Percentiles rank a stretch among this genome's conserved stretches.
phyloP scores from a whole-genome alignment of 106 monocot species.

The Allium cepa region DNA sequence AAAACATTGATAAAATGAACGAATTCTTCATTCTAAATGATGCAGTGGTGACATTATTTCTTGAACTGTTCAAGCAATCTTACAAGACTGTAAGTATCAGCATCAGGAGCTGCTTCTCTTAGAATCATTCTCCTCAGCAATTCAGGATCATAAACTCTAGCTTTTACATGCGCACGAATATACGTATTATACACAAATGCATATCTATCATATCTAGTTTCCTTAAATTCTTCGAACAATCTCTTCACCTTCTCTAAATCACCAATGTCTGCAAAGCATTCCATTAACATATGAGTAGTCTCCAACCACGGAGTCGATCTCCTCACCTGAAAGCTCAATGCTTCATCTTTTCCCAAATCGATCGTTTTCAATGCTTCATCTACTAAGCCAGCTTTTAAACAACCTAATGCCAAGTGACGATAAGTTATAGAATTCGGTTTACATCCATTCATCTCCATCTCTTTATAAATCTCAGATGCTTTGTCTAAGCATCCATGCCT shows the following conservation, averaged over 20 bases:
- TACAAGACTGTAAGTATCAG: conserved; percentile 89
- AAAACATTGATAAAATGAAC: too few species aligned
- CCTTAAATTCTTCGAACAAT: conserved; percentile 65
- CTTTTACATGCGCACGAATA: conserved; percentile 68
- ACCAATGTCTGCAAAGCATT: conserved; percentile 57
- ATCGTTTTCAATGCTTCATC: conserved; percentile 69
- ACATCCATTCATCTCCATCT: conserved; percentile 64
- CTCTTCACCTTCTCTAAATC: conserved; percentile 55
- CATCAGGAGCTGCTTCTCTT: conserved; percentile 78
- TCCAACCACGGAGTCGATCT: conserved; percentile 91
- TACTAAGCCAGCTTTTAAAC: conserved; percentile 59
- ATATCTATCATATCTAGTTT: conserved; percentile 63
- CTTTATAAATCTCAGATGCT: conserved; percentile 59
- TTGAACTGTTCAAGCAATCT: conserved; percentile 62
- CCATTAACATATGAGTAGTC: conserved; percentile 54
- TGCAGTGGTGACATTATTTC: conserved; percentile 4
- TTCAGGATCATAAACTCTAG: conserved; percentile 66
- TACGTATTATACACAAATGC: conserved; percentile 78
- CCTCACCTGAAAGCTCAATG: conserved; percentile 48
- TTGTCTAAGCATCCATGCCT: conserved; percentile 57
- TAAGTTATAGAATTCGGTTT: conserved; percentile 93
- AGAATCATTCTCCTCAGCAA: conserved; percentile 82
- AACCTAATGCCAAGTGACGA: conserved; percentile 79
- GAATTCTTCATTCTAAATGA: neutral
- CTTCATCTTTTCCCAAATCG: conserved; percentile 39